Base-by-base conservation (phyloP, 2,329 filamentous ascomycete species). In the Rhynchosporium agropyri region DNA sequence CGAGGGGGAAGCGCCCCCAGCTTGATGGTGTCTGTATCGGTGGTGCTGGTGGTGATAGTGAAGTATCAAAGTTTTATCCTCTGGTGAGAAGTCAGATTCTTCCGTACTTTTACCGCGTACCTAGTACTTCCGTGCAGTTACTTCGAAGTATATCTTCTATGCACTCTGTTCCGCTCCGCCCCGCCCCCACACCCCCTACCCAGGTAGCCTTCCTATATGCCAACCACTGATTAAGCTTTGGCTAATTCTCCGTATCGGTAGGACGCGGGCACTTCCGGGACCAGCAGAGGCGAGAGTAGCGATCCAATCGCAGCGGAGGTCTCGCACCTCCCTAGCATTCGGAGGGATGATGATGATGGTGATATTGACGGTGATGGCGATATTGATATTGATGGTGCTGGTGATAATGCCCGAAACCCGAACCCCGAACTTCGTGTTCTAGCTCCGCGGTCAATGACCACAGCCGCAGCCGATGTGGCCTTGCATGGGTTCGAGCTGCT, bases 1-100 rank as follows among this genome's bases (percentile, higher is more conserved):
- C 40, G 40, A 43, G 40, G 40, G 40, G 40, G 40, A 43, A 43
- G 40, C 40, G 40, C 40, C 40, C 8, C 40, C 40, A 12, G 7
- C 8, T 43, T 43, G 40, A n/a, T 43, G 20, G 20, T 20, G 20
- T 20, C 20, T 20, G 20, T 20, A 20, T 20, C 20, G 20, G 20
- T 20, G 20, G 20, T 20, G 9, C 9, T 36, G 33, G 33, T 36
- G 40, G 40, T 43, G 40, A 43, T 43, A 43, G 40, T 15, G 40
- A 43, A 7, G 12, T 43, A 43, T 12, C 40, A 43, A 43, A 43
- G 40, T 12, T 43, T 15, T 12, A 43, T 43, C 10, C 12, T 43
- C 40, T 43, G 40, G 40, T 43, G 40, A 43, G 40, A 43, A 43
- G 40, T 43, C 40, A 43, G 40, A 43, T 43, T 43, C 40, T 43